These are phyloP conservation scores for Gaillardinia entomophila DNA, from an alignment of 805 yeast genomes.

Conservation along the genomic window DNA sequence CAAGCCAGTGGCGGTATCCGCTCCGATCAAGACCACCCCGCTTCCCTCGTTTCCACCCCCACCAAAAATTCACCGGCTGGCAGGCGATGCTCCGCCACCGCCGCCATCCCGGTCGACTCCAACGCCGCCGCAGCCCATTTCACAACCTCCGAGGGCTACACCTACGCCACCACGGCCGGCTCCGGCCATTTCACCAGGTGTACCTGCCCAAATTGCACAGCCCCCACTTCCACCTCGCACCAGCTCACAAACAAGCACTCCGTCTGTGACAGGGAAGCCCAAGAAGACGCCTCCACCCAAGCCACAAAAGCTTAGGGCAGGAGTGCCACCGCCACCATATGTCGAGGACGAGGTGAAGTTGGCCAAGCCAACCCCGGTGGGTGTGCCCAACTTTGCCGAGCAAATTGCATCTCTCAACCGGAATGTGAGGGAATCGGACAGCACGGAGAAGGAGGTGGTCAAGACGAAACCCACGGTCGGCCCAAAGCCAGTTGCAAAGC, in stretches of 20 bases:
- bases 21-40: not conserved
- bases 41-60: conserved; percentile 9
- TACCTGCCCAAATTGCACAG: no score
- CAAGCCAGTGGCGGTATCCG: not conserved
- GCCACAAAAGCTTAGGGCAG: conserved; percentile 22
- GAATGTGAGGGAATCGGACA: conserved; percentile 1
- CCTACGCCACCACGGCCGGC: not conserved
- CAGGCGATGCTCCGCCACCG: conserved; percentile 2
- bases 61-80: conserved; percentile 7
- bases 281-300: conserved; percentile 40
- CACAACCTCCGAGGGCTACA: not conserved
- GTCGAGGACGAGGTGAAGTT: conserved; percentile 3
- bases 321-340: conserved; percentile 18
- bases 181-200: no score
- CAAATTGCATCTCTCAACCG: no score
- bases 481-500: not conserved
- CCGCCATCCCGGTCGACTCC: conserved; percentile 1
- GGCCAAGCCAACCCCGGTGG: no score
- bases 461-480: conserved; percentile 1
- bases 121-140: no score
- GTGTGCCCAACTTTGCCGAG: conserved; percentile 23
- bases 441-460: not conserved
- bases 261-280: no score
- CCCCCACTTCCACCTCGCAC: no score
- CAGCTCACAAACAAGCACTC: no score